These are phyloP conservation scores for Populus tomentosa DNA, from an alignment of 441 rosid species.

Conservation along the genomic window DNA sequence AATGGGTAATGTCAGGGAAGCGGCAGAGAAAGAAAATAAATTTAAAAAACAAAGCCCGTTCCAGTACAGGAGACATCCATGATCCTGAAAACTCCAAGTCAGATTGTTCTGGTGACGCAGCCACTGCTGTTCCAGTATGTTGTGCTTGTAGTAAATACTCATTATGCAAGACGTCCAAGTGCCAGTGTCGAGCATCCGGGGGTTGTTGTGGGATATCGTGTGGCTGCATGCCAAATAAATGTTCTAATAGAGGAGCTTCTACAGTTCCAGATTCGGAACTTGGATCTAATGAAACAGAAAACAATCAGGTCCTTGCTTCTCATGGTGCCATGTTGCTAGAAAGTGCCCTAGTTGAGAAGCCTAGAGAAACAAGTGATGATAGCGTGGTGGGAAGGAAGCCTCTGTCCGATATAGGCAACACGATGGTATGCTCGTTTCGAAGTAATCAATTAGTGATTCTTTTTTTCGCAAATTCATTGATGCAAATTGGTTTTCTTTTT, in stretches of 20 bases:
- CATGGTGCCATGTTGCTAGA: conserved; percentile 80
- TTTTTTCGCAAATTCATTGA: background rate
- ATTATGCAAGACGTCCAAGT: conserved; percentile 73
- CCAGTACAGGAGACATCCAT: conserved; percentile 28
- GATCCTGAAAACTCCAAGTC: conserved; percentile 21
- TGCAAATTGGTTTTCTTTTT: background rate
- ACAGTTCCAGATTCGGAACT: background rate
- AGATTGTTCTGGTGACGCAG: conserved; percentile 34
- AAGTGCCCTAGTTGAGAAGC: conserved; percentile 58
- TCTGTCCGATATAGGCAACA: conserved; percentile 83
- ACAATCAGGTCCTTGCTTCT: conserved; percentile 48
- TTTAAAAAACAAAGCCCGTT: conserved; percentile 35
- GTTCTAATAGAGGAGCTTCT: conserved; percentile 54
- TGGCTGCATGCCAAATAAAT: conserved; percentile 53
- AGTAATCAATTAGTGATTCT: background rate
- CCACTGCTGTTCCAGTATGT: conserved; percentile 32
- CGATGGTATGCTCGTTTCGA: conserved; percentile 38
- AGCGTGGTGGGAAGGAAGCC: conserved; percentile 58
- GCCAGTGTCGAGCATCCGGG: conserved; percentile 64
- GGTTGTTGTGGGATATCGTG: conserved; percentile 70
- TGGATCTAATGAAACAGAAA: conserved; percentile 34
- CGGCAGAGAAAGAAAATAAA: conserved; percentile 34
- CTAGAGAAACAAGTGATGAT: conserved; percentile 35
- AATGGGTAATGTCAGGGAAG: conserved; percentile 43
- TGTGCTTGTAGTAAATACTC: conserved; percentile 69